phyloP scores from a whole-genome alignment of 2,329 filamentous ascomycete genomes.

The Curvularia sp. region DNA sequence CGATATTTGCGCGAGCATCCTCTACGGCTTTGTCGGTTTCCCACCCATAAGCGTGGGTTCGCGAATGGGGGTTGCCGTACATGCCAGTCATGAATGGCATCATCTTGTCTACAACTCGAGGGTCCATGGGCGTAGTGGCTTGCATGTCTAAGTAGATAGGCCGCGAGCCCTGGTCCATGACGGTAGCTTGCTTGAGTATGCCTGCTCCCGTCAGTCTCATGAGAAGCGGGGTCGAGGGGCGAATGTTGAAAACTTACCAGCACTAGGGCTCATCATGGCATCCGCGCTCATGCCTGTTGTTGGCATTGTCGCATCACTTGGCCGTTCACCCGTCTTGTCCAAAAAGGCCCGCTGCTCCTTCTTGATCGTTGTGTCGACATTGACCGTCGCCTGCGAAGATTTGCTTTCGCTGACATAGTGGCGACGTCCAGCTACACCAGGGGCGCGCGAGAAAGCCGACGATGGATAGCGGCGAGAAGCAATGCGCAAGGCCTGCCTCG shows the following conservation, averaged over 20 bases:
- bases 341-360: slow-evolving; percentile 83
- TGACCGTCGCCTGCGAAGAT: slow-evolving; percentile 79
- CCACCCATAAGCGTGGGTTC: slow-evolving; percentile 98
- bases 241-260: slow-evolving; percentile 56
- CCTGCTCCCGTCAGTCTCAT: slow-evolving; percentile 55
- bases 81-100: slow-evolving; percentile 90
- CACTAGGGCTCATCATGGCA: slow-evolving; percentile 80
- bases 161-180: slow-evolving; percentile 90
- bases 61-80: slow-evolving; percentile 96
- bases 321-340: slow-evolving; percentile 62
- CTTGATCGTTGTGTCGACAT: slow-evolving; percentile 82
- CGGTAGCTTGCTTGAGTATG: slow-evolving; percentile 86
- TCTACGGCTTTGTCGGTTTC: slow-evolving; percentile 96
- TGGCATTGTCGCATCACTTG: slow-evolving; percentile 66
- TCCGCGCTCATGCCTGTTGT: slow-evolving; percentile 66
- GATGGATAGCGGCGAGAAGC: slow-evolving; percentile 60
- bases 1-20: slow-evolving; percentile 81
- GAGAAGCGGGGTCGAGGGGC: slow-evolving; percentile 10
- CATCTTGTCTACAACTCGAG: slow-evolving; percentile 95
- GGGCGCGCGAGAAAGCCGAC: slow-evolving; percentile 50
- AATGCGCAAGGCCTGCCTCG: slow-evolving; percentile 75
- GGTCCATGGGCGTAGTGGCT: slow-evolving; percentile 93
- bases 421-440: slow-evolving; percentile 59
- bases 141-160: slow-evolving; percentile 99
- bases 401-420: slow-evolving; percentile 86